These are phyloP conservation scores for Blastobotrys parvus DNA, from an alignment of 805 yeast species.

Conservation along the genomic window DNA sequence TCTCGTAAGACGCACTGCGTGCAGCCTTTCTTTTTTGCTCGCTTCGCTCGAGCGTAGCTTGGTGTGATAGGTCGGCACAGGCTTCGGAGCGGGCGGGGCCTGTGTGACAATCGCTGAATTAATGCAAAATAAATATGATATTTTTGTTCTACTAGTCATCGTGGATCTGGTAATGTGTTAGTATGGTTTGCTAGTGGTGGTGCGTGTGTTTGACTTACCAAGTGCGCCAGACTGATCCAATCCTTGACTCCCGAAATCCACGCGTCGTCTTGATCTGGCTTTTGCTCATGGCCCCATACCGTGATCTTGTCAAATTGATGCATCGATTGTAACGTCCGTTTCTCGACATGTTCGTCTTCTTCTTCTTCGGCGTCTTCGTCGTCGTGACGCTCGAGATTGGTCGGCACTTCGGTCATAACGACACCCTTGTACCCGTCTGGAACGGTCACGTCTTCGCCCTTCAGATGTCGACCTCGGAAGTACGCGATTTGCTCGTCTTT, in stretches of 20 bases:
- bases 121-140: too few relatives aligned
- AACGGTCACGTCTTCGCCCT: constrained; percentile 10
- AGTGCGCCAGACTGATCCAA: constrained; percentile 16
- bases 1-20: too few relatives aligned
- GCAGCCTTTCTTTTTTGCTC: too few relatives aligned
- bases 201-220: not conserved
- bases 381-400: constrained; percentile 5
- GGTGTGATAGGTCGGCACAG: too few relatives aligned
- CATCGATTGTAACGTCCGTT: constrained; percentile 3
- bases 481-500: constrained; percentile 8
- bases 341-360: constrained; percentile 8
- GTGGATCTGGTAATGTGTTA: constrained; percentile 1
- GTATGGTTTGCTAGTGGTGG: not conserved
- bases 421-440: constrained; percentile 13
- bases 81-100: too few relatives aligned
- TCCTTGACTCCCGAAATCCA: constrained; percentile 21
- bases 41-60: too few relatives aligned
- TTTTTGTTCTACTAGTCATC: too few relatives aligned
- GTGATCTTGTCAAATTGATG: constrained; percentile 11
- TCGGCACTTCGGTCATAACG: constrained; percentile 6
- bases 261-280: constrained; percentile 20
- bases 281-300: constrained; percentile 22
- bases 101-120: too few relatives aligned
- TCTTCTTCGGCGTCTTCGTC: constrained; percentile 10
- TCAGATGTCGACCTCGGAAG: constrained; percentile 18